Conservation (phyloP, 768 basidiomycete genomes). For the Fomitopsis serialis region DNA sequence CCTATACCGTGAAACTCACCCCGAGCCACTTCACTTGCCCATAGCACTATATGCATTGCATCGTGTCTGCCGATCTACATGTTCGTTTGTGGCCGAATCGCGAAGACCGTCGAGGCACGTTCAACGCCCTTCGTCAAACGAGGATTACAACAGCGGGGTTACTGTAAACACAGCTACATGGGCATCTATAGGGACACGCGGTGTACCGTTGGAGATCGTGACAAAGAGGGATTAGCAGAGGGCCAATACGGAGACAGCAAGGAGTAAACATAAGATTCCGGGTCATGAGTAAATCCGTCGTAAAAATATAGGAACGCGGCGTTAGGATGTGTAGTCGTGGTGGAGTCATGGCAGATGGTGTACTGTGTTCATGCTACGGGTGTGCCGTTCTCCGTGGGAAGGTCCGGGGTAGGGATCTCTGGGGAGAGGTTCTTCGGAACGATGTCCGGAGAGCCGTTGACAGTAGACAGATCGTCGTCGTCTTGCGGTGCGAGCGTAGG, state of each 20-base stretch:
- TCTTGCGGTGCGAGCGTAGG: constrained; percentile 34
- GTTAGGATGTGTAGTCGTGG: background rate
- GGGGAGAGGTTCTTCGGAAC: constrained; percentile 23
- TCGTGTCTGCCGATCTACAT: too few relatives aligned
- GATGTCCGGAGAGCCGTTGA: constrained; percentile 30
- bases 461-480: constrained; percentile 38
- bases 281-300: background rate
- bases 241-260: background rate
- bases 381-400: constrained; percentile 7
- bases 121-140: background rate
- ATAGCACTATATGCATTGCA: too few relatives aligned
- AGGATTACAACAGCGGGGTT: background rate
- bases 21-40: too few relatives aligned
- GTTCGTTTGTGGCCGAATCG: too few relatives aligned
- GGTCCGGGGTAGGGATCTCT: constrained; percentile 12
- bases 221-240: background rate
- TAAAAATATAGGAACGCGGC: background rate
- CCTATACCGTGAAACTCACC: too few relatives aligned
- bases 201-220: background rate
- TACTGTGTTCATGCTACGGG: background rate
- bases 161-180: background rate
- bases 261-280: background rate
- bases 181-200: background rate
- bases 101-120: too few relatives aligned
- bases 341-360: background rate